phyloP scores from a whole-genome alignment of 2,329 filamentous ascomycete genomes.

The Colletotrichum simmondsii region DNA sequence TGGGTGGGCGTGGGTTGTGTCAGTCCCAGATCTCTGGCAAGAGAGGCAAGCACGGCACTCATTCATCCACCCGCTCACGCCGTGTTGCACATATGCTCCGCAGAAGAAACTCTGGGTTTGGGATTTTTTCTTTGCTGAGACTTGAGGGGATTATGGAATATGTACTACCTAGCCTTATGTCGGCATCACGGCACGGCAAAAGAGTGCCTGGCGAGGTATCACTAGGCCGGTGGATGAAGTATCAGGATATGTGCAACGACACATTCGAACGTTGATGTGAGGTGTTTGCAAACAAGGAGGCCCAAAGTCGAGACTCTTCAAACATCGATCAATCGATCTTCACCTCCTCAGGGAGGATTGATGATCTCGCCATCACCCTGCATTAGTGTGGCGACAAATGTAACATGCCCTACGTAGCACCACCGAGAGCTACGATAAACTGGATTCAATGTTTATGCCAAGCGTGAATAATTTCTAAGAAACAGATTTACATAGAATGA shows the following conservation, averaged over 20 bases:
- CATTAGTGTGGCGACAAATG: neutral
- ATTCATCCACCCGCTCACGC: neutral
- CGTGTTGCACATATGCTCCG: neutral
- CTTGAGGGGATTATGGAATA: neutral
- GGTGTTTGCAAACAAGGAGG: neutral
- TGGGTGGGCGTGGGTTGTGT: slow-evolving; percentile 4
- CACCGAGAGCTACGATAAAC: neutral
- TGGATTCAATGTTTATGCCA: neutral
- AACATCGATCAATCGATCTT: neutral
- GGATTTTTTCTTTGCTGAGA: neutral
- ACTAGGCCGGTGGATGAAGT: neutral
- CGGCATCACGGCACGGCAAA: slow-evolving; percentile 1
- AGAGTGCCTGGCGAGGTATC: neutral
- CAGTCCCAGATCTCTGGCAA: slow-evolving; percentile 1
- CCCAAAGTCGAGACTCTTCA: neutral
- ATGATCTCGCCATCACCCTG: neutral
- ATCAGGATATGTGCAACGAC: neutral
- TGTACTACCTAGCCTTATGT: neutral
- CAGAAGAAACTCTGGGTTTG: slow-evolving; percentile 5
- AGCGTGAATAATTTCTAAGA: neutral
- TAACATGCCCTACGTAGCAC: neutral
- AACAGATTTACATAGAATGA: neutral
- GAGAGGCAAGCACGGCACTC: neutral
- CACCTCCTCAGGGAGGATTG: neutral
- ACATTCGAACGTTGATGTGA: neutral